phyloP scores from a whole-genome alignment of 1,139 yeast genomes.

The Sugiyamaella castrensis region DNA sequence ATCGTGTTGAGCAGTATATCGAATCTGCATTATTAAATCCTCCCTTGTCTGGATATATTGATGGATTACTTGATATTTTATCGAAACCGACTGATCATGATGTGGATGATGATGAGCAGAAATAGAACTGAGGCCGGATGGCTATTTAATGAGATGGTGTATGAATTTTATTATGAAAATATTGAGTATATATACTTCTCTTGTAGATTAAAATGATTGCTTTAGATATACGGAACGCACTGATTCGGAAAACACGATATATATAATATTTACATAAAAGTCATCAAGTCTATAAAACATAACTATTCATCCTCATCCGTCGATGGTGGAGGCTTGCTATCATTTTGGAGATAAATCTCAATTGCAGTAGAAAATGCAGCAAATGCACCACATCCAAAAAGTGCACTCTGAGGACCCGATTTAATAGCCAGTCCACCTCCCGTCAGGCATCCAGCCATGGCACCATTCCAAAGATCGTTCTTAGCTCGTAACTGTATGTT shows the following conservation, averaged over 20 bases:
- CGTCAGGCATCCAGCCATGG: conserved; percentile 90
- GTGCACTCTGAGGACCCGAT: conserved; percentile 91
- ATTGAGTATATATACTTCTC: too few species aligned
- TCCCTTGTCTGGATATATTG: conserved; percentile 25
- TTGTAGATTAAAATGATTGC: too few species aligned
- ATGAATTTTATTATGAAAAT: too few species aligned
- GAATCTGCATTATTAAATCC: conserved; percentile 30
- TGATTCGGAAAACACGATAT: too few species aligned
- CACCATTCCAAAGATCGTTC: conserved; percentile 89
- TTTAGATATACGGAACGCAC: too few species aligned
- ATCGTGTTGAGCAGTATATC: conserved; percentile 26
- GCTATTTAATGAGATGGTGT: too few species aligned
- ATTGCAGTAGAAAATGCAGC: conserved; percentile 94
- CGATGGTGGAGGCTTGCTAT: conserved; percentile 77
- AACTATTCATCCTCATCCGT: conserved; percentile 79
- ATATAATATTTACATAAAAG: conserved; percentile 7
- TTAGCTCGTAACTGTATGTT: conserved; percentile 62
- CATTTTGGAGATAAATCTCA: conserved; percentile 85
- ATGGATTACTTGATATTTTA: conserved; percentile 23
- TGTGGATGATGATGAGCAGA: conserved; percentile 8
- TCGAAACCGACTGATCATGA: conserved; percentile 4
- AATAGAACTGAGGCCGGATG: too few species aligned
- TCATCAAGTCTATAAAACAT: background rate
- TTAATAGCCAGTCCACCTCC: conserved; percentile 88
- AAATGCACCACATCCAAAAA: conserved; percentile 94